phyloP scores from a whole-genome alignment of 75 land plant species.

The Pinus taeda region DNA sequence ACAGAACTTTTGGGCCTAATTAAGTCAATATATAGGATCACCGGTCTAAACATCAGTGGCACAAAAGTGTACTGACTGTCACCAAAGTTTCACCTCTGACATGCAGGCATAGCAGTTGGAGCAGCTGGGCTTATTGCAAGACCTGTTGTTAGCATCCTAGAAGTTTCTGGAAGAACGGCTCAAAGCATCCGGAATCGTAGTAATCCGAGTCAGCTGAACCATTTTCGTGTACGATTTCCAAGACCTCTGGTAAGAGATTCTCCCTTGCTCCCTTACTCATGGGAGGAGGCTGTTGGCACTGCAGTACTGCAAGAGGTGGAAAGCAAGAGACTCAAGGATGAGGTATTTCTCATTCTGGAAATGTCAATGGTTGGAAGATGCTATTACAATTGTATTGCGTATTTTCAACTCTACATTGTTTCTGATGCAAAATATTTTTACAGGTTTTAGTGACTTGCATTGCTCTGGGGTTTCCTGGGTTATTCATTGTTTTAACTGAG shows the following conservation, averaged over 20 bases:
- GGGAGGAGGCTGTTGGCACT: slow-evolving; percentile 93
- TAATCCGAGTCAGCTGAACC: slow-evolving; percentile 47
- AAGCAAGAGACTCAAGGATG: slow-evolving; percentile 49
- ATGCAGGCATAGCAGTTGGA: slow-evolving; percentile 84
- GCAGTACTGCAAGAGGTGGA: slow-evolving; percentile 74
- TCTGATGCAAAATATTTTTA: not conserved
- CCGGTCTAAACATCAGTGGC: too few relatives aligned
- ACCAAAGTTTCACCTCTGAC: too few relatives aligned
- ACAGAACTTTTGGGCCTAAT: not conserved
- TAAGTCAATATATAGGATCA: not conserved
- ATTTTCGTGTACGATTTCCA: slow-evolving; percentile 70
- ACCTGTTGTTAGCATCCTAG: slow-evolving; percentile 91
- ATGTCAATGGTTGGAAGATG: not conserved
- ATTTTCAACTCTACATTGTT: not conserved
- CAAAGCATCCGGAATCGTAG: slow-evolving; percentile 92
- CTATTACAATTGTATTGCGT: not conserved
- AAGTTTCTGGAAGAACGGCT: slow-evolving; percentile 96
- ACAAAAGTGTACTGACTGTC: too few relatives aligned
- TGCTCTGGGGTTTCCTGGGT: slow-evolving; percentile 50
- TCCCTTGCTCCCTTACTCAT: slow-evolving; percentile 83
- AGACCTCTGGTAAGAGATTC: slow-evolving; percentile 65
- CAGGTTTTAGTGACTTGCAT: slow-evolving; percentile 67
- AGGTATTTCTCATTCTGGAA: slow-evolving; percentile 24
- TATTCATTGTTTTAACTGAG: slow-evolving; percentile 68
- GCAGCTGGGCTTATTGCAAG: slow-evolving; percentile 87